These are phyloP conservation scores for Kodamaea neixiangensis DNA, from an alignment of 805 yeast genomes.

Conservation along the genomic window DNA sequence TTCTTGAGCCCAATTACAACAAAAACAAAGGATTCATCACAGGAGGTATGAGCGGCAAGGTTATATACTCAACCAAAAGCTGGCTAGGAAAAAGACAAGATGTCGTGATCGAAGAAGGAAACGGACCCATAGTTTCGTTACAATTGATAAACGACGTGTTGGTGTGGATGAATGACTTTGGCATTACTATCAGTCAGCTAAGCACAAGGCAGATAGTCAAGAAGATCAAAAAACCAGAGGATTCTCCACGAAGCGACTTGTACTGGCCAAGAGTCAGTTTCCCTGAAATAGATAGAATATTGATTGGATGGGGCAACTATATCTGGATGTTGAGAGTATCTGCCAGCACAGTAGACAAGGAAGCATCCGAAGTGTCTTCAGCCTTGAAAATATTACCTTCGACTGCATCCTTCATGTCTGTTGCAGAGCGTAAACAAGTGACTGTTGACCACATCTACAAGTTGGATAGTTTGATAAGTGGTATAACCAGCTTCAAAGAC, in stretches of 20 bases:
- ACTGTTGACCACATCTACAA: slow-evolving; percentile 51
- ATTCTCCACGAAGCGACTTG: slow-evolving; percentile 66
- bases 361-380: slow-evolving; percentile 12
- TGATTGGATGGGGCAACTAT: slow-evolving; percentile 81
- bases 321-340: slow-evolving; percentile 67
- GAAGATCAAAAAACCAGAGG: slow-evolving; percentile 57
- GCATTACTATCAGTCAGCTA: slow-evolving; percentile 68
- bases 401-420: slow-evolving; percentile 51
- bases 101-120: slow-evolving; percentile 54
- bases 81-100: slow-evolving; percentile 89
- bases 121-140: slow-evolving; percentile 73
- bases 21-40: slow-evolving; percentile 67
- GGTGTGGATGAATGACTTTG: slow-evolving; percentile 83
- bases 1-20: slow-evolving; percentile 69
- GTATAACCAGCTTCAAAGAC: slow-evolving; percentile 73
- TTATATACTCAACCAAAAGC: slow-evolving; percentile 69
- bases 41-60: slow-evolving; percentile 89
- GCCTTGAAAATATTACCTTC: slow-evolving; percentile 45
- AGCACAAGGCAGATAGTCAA: slow-evolving; percentile 50
- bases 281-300: slow-evolving; percentile 63
- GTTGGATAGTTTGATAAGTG: slow-evolving; percentile 63
- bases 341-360: slow-evolving; percentile 2
- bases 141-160: slow-evolving; percentile 63
- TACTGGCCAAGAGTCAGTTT: slow-evolving; percentile 78
- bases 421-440: slow-evolving; percentile 39